Percentiles rank a stretch among this genome's conserved stretches.
Evolutionary conservation across 441 rosid species (phyloP).

Genomic region (Eutrema salsugineum): DNA sequence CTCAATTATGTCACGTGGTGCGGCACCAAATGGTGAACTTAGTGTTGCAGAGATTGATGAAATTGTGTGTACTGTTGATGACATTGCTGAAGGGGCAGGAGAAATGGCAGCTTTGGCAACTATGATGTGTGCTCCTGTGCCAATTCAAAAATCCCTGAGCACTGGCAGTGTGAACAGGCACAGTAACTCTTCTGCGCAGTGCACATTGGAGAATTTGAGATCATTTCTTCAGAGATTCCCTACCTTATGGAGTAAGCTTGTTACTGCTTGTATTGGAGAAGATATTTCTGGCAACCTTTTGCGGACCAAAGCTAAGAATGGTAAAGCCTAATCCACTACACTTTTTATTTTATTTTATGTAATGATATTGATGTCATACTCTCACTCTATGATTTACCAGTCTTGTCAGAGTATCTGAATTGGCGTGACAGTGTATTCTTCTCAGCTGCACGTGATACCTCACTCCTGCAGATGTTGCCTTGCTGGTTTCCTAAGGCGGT

Average conservation of each 20-base stretch:
- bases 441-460: slow-evolving; percentile 89
- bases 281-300: slow-evolving; percentile 56
- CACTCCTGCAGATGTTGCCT: slow-evolving; percentile 96
- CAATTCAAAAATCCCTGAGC: slow-evolving; percentile 74
- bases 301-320: slow-evolving; percentile 56
- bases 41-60: slow-evolving; percentile 60
- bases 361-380: slow-evolving; percentile 24
- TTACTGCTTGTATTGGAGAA: slow-evolving; percentile 74
- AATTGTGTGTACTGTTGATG: slow-evolving; percentile 83
- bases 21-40: slow-evolving; percentile 49
- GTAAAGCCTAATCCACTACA: slow-evolving; percentile 41
- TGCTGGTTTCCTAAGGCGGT: slow-evolving; percentile 97
- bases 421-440: slow-evolving; percentile 96
- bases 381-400: slow-evolving; percentile 42
- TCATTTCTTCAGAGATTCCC: slow-evolving; percentile 83
- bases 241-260: slow-evolving; percentile 80
- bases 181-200: slow-evolving; percentile 77
- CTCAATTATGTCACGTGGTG: slow-evolving; percentile 57
- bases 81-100: slow-evolving; percentile 96
- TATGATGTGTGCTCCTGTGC: slow-evolving; percentile 75
- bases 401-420: slow-evolving; percentile 72
- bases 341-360: slow-evolving; percentile 21
- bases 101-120: slow-evolving; percentile 99
- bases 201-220: slow-evolving; percentile 91
- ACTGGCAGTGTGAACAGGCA: slow-evolving; percentile 83